phyloP scores from a whole-genome alignment of 2,329 filamentous ascomycete species.

The Dactylonectria macrodidyma region DNA sequence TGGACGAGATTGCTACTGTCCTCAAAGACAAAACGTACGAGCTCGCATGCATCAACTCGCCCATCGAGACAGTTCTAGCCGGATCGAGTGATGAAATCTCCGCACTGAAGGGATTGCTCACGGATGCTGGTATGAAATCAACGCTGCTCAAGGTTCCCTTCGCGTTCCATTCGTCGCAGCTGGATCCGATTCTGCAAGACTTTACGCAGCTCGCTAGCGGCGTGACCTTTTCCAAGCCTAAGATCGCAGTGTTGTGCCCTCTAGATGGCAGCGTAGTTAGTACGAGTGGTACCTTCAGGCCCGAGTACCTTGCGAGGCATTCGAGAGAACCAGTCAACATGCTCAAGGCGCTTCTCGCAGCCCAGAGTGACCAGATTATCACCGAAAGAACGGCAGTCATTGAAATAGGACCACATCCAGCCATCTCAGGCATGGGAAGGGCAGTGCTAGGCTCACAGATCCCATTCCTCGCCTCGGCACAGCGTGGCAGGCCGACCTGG shows the following conservation, averaged over 20 bases:
- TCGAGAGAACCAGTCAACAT: slow-evolving; percentile 40
- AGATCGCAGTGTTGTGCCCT: slow-evolving; percentile 30
- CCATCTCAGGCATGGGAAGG: slow-evolving; percentile 39
- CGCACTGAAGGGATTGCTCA: slow-evolving; percentile 14
- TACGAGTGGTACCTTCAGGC: slow-evolving; percentile 11
- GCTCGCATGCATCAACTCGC: slow-evolving; percentile 74
- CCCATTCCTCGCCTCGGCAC: slow-evolving; percentile 32
- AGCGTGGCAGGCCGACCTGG: slow-evolving; percentile 30
- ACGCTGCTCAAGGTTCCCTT: slow-evolving; percentile 53
- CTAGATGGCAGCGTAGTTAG: slow-evolving; percentile 33
- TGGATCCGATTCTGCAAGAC: slow-evolving; percentile 60
- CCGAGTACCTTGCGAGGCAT: slow-evolving; percentile 34
- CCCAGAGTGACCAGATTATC: slow-evolving; percentile 18
- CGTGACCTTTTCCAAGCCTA: slow-evolving; percentile 23
- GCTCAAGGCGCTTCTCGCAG: slow-evolving; percentile 20
- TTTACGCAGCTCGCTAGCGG: slow-evolving; percentile 54
- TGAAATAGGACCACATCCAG: slow-evolving; percentile 40
- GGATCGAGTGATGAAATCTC: slow-evolving; percentile 32
- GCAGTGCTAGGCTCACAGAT: slow-evolving; percentile 34
- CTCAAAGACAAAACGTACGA: slow-evolving; percentile 50
- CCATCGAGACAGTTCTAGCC: slow-evolving; percentile 69
- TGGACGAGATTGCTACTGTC: slow-evolving; percentile 22
- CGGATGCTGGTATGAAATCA: slow-evolving; percentile 47
- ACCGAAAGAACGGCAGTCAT: slow-evolving; percentile 31
- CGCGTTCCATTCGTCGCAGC: slow-evolving; percentile 56